phyloP scores from a whole-genome alignment of 1,284 basidiomycete genomes.

The Cutaneotrichosporon mucoides region DNA sequence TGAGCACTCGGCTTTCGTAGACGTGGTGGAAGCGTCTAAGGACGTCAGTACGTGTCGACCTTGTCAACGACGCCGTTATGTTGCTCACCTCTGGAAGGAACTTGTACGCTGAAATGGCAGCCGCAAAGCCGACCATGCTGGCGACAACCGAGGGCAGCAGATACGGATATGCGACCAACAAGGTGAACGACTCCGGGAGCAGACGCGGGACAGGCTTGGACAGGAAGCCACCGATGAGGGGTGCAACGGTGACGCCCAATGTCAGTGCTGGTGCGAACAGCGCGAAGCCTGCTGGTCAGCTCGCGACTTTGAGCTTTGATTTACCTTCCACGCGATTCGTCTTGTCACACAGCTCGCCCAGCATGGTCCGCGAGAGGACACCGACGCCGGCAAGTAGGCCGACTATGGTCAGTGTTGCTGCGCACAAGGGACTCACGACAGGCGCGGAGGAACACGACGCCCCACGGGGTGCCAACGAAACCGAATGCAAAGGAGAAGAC shows the following conservation, averaged over 20 bases:
- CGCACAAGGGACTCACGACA: conserved; percentile 22
- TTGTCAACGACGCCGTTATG: neutral
- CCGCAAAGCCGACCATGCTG: conserved; percentile 21
- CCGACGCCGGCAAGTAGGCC: conserved; percentile 38
- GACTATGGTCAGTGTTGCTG: conserved; percentile 17
- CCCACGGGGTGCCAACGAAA: conserved; percentile 17
- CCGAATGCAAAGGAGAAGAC: conserved; percentile 23
- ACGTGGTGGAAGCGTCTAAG: conserved; percentile 14
- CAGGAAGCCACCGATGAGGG: conserved; percentile 37
- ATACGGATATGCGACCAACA: conserved; percentile 33
- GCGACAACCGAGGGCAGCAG: conserved; percentile 37
- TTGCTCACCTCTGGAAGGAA: conserved; percentile 34
- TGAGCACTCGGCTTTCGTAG: conserved; percentile 1
- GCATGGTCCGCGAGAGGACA: conserved; percentile 39
- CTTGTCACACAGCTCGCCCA: conserved; percentile 40
- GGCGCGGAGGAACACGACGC: conserved; percentile 24
- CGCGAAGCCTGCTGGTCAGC: conserved; percentile 26
- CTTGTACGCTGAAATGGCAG: conserved; percentile 20
- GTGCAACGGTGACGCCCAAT: conserved; percentile 36
- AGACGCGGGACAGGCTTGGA: conserved; percentile 34
- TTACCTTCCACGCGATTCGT: conserved; percentile 35
- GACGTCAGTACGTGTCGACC: neutral
- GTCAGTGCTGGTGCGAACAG: conserved; percentile 37
- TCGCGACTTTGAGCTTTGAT: neutral
- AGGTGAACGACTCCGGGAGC: conserved; percentile 23